Evolutionary conservation across 1,139 yeast species (phyloP).

Genomic region (Casaregolazyma lundiana): DNA sequence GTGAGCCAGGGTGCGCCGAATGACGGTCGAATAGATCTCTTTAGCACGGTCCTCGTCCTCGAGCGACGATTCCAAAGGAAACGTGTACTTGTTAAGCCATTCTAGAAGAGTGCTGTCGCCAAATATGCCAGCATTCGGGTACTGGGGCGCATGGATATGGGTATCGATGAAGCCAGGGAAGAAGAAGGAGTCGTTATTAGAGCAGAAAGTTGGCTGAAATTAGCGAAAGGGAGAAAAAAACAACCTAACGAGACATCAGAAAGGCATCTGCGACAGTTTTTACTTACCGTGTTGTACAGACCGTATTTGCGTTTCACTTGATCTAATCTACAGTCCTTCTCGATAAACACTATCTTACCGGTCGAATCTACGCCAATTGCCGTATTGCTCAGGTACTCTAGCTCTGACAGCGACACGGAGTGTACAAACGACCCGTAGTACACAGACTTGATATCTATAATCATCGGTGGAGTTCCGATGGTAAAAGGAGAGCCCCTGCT

Average conservation of each 20-base stretch:
- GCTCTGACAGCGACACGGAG: constrained; percentile 44
- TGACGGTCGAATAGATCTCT: constrained; percentile 58
- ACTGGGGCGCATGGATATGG: constrained; percentile 95
- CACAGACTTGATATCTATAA: constrained; percentile 17
- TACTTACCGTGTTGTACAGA: constrained; percentile 14
- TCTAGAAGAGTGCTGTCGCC: constrained; percentile 80
- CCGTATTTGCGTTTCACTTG: constrained; percentile 22
- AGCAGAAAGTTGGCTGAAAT: constrained; percentile 1
- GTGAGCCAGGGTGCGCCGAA: constrained; percentile 58
- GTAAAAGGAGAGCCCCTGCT: not conserved
- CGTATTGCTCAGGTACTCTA: constrained; percentile 47
- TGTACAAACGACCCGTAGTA: constrained; percentile 57
- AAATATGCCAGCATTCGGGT: constrained; percentile 89
- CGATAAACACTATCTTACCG: constrained; percentile 47
- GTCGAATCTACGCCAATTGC: constrained; percentile 49
- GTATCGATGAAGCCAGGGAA: constrained; percentile 95
- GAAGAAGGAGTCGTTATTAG: constrained; percentile 42
- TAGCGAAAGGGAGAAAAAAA: not conserved
- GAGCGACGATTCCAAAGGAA: constrained; percentile 71
- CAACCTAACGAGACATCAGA: not conserved
- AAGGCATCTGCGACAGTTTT: no score
- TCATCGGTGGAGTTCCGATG: constrained; percentile 5
- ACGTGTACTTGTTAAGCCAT: constrained; percentile 84
- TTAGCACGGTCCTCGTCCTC: constrained; percentile 50
- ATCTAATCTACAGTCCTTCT: constrained; percentile 17